These are phyloP conservation scores for Suillus americanus DNA, from an alignment of 768 basidiomycete genomes.

Conservation along the genomic window DNA sequence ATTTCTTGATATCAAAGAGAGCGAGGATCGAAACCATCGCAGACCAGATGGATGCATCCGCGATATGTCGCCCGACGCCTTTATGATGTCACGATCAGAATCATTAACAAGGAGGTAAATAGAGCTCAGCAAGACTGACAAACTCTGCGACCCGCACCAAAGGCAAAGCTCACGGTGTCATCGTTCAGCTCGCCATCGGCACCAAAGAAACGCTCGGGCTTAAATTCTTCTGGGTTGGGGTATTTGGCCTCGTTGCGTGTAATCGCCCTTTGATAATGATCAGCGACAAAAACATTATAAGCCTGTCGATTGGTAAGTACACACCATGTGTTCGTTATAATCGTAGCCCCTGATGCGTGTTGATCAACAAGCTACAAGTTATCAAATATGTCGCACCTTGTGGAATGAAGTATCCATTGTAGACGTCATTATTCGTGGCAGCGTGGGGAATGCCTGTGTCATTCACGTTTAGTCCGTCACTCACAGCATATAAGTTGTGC, in stretches of 20 bases:
- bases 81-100: constrained; percentile 3
- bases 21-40: constrained; percentile 35
- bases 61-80: constrained; percentile 44
- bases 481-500: not conserved
- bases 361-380: not conserved
- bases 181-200: constrained; percentile 22
- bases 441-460: constrained; percentile 32
- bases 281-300: not conserved
- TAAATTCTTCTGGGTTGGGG: constrained; percentile 32
- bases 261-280: constrained; percentile 25
- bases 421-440: constrained; percentile 39
- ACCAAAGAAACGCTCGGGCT: constrained; percentile 35
- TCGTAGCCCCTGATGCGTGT: constrained; percentile 22
- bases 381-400: constrained; percentile 33
- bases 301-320: not conserved
- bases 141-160: constrained; percentile 38
- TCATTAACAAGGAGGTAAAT: not conserved
- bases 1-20: constrained; percentile 33
- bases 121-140: constrained; percentile 10
- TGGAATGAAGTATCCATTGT: constrained; percentile 54
- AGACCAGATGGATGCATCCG: constrained; percentile 39
- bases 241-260: constrained; percentile 36
- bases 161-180: constrained; percentile 31
- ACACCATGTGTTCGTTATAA: constrained; percentile 30
- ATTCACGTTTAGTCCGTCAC: not conserved